Percentiles rank a stretch among this genome's conserved stretches.
Conservation (phyloP, 306 rosid species). For the Mucuna pruriens region DNA sequence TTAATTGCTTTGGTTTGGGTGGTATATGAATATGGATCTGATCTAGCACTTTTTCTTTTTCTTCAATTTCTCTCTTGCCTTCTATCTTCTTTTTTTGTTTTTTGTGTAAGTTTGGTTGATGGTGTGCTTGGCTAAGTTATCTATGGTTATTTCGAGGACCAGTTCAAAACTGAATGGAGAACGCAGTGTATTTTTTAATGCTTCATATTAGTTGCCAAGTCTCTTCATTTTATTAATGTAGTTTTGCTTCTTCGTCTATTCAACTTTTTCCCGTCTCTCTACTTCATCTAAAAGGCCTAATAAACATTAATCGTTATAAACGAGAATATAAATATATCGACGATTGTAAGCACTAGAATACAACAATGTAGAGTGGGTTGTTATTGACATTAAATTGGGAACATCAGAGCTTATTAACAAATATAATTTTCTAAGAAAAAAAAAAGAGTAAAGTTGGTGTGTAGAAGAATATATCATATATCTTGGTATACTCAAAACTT, state of each 20-base stretch:
- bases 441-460: slow-evolving; percentile 33
- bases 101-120: slow-evolving; percentile 47
- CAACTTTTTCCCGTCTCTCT: not conserved
- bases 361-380: not conserved
- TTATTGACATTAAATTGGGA: not conserved
- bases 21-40: slow-evolving; percentile 55
- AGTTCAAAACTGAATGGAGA: slow-evolving; percentile 40
- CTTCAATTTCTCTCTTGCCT: not conserved
- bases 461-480: slow-evolving; percentile 5
- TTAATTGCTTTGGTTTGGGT: slow-evolving; percentile 57
- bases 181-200: slow-evolving; percentile 31
- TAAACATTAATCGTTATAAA: not conserved
- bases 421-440: not conserved
- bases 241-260: not conserved
- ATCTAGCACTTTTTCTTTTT: slow-evolving; percentile 38
- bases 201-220: slow-evolving; percentile 23
- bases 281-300: not conserved
- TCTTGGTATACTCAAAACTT: slow-evolving; percentile 44
- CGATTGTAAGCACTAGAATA: not conserved
- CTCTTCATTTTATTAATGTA: slow-evolving; percentile 24
- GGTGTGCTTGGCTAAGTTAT: slow-evolving; percentile 55
- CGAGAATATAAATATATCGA: not conserved
- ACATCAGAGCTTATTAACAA: not conserved
- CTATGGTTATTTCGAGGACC: slow-evolving; percentile 46
- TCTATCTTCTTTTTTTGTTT: not conserved